Conservation (phyloP, 2,329 filamentous ascomycete genomes). For the Xylaria multiplex region DNA sequence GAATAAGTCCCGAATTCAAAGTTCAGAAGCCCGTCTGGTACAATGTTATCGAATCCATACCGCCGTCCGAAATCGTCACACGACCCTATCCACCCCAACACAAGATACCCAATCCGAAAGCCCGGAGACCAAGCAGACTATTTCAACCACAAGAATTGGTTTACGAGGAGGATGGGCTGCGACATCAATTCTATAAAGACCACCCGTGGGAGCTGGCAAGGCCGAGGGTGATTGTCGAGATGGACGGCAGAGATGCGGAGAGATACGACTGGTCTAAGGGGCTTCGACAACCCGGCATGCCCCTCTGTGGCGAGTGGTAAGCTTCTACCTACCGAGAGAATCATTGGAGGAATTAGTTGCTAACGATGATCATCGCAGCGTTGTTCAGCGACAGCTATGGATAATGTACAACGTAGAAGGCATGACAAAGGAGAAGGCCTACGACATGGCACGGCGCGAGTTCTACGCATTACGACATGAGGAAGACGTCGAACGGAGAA, state of each 20-base stretch:
- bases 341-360: constrained; percentile 6
- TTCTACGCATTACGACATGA: constrained; percentile 87
- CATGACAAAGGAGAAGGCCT: constrained; percentile 74
- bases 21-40: constrained; percentile 60
- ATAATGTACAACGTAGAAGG: constrained; percentile 73
- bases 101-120: constrained; percentile 55
- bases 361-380: constrained; percentile 62
- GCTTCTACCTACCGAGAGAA: constrained; percentile 34
- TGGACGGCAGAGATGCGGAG: constrained; percentile 82
- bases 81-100: constrained; percentile 63
- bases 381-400: constrained; percentile 90
- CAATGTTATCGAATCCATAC: constrained; percentile 61
- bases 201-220: constrained; percentile 97
- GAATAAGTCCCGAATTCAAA: constrained; percentile 45
- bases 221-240: constrained; percentile 84
- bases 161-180: constrained; percentile 86
- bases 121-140: constrained; percentile 75
- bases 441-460: constrained; percentile 87
- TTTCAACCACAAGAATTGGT: constrained; percentile 81
- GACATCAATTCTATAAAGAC: constrained; percentile 86
- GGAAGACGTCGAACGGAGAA: constrained; percentile 82
- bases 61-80: constrained; percentile 67
- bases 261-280: constrained; percentile 81
- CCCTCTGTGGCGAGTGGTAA: constrained; percentile 86
- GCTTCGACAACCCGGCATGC: constrained; percentile 77